Evolutionary conservation across 768 basidiomycete genomes (phyloP), one percentile per base, ranked within the genome.

Genomic region (Calvatia gigantea): DNA sequence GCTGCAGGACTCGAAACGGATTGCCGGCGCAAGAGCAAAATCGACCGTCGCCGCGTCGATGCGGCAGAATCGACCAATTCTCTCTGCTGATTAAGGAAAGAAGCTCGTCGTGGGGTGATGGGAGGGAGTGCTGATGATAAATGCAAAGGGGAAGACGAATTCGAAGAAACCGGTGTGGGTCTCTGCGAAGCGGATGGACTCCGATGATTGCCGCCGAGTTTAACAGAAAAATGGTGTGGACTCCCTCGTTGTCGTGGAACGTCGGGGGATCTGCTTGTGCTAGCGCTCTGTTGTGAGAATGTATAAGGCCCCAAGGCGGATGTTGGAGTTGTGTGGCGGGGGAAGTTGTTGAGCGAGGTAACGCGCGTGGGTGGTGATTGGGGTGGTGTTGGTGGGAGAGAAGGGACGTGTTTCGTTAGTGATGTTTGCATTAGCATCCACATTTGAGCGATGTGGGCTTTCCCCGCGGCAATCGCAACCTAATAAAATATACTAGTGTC

Each of bases 401-500:
- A 65, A 6, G 80, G 82, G 15, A 78, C 58, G 44, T 82, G 65
- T 49, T 85, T 76, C 0, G 72, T 71, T 17, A 90, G 68, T 2
- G 85, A 74, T 14, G 83, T 81, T 11, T 73, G 77, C 17, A 93
- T 67, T 1, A 92, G 68, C 7, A 82, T 60, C 91, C 91, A 93
- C 2, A 75, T 74, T 61, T 89, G 86, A 1, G 83, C 84, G 2
- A 80, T 79, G 3, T 78, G 71, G 25, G 74, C 63, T 56, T 82
- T 78, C 19, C 83, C 83, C 7, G 74, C 84, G 52, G 80, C 70
- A n/a, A 81, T 66, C 6, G 91, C 89, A 41, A 76, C 69, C 85
- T 88, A n/a, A 38, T 33, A 21, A 52, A 2, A 56, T 39, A 52
- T 48, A 14, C 21, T 41, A 48, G 27, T 19, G 52, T 31, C 19